These are phyloP conservation scores for Umbellularia californica DNA, from an alignment of 164 flowering plant genomes.

Conservation along the genomic window DNA sequence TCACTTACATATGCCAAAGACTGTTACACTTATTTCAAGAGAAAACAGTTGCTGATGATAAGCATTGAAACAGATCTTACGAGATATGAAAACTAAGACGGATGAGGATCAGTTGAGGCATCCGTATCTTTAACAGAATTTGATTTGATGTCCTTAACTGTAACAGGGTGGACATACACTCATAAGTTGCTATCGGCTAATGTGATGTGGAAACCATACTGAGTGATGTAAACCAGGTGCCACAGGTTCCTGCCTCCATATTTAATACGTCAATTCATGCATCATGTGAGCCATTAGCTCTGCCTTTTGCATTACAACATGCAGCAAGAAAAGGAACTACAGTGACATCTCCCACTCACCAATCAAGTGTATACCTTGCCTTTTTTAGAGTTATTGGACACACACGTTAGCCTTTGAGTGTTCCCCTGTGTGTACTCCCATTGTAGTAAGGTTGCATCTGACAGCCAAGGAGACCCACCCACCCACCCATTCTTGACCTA, in stretches of 20 bases:
- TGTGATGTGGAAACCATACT: neutral
- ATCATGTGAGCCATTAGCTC: neutral
- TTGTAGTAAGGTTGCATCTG: neutral
- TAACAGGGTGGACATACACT: neutral
- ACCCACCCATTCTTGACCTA: no score
- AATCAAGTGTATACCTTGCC: neutral
- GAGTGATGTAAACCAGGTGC: neutral
- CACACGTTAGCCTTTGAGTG: neutral
- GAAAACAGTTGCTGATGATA: no score
- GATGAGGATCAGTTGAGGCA: no score
- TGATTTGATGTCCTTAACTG: no score
- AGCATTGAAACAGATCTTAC: no score
- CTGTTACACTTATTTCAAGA: no score
- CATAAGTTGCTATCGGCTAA: neutral
- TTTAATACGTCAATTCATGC: no score
- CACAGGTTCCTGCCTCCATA: no score
- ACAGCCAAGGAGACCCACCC: neutral
- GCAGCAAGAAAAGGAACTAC: neutral
- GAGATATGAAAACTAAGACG: no score
- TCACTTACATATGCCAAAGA: no score
- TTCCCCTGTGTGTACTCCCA: neutral
- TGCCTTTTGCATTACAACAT: neutral
- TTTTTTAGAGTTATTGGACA: neutral
- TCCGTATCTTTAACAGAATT: no score
- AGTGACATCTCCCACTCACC: no score